Evolutionary conservation across 805 yeast genomes (phyloP).

Genomic region (Lipomyces yamanashiensis): DNA sequence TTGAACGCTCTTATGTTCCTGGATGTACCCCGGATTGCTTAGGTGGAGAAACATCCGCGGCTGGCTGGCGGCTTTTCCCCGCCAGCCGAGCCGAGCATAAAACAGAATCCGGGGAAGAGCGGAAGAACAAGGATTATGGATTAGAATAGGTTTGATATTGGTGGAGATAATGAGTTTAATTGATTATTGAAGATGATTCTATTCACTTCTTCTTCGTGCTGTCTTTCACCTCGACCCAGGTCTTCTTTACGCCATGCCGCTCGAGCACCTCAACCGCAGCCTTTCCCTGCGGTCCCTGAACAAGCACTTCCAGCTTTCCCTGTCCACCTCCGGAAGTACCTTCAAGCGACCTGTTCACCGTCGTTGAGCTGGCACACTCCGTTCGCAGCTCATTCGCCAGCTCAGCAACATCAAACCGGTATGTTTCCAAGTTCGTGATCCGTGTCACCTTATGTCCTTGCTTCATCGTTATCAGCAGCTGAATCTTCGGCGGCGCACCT

Average conservation of each 20-base stretch:
- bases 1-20: no score
- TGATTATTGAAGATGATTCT: no score
- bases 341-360: slow-evolving; percentile 50
- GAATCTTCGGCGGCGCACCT: slow-evolving; percentile 72
- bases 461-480: slow-evolving; percentile 71
- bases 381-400: slow-evolving; percentile 72
- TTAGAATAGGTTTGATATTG: no score
- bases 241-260: slow-evolving; percentile 64
- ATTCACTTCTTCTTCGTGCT: slow-evolving; percentile 21
- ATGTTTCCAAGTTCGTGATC: slow-evolving; percentile 70
- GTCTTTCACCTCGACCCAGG: slow-evolving; percentile 69
- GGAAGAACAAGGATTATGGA: no score
- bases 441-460: slow-evolving; percentile 85
- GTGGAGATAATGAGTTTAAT: no score
- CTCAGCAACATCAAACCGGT: slow-evolving; percentile 63
- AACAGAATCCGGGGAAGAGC: no score
- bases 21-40: no score
- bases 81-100: no score
- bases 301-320: slow-evolving; percentile 70
- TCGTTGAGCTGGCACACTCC: slow-evolving; percentile 87
- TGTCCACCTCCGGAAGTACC: slow-evolving; percentile 49
- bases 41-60: no score
- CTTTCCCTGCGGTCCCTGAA: slow-evolving; percentile 88
- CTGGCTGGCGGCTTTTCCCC: no score
- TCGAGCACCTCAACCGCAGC: slow-evolving; percentile 62